These are phyloP conservation scores for Alternaria triticimaculans DNA, from an alignment of 2,329 filamentous ascomycete genomes.

Conservation along the genomic window DNA sequence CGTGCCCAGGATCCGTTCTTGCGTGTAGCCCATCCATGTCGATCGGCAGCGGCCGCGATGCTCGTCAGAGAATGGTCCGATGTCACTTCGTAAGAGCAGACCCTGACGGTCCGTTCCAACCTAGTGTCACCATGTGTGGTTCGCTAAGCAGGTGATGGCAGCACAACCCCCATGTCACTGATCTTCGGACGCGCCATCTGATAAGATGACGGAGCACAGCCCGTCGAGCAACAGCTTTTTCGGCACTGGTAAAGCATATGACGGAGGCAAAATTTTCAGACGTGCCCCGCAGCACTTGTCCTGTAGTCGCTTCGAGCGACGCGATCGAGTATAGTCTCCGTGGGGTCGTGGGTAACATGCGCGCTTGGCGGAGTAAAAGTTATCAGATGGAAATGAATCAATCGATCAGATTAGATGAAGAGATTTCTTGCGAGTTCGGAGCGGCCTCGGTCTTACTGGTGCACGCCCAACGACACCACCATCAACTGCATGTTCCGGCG, in stretches of 20 bases:
- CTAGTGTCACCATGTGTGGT: constrained; percentile 22
- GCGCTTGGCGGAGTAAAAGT: constrained; percentile 21
- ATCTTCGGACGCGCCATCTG: constrained; percentile 38
- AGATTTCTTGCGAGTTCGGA: constrained; percentile 27
- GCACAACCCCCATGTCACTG: constrained; percentile 10
- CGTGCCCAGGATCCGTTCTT: constrained; percentile 23
- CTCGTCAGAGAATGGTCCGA: constrained; percentile 42
- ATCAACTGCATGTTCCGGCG: constrained; percentile 28
- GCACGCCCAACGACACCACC: constrained; percentile 13
- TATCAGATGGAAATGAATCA: constrained; percentile 39
- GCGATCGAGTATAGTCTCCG: constrained; percentile 14
- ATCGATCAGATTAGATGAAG: constrained; percentile 19
- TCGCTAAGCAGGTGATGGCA: constrained; percentile 15
- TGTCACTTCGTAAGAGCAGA: constrained; percentile 22
- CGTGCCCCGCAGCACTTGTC: constrained; percentile 35
- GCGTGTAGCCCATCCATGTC: constrained; percentile 27
- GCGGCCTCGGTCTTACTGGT: constrained; percentile 20
- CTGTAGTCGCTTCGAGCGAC: constrained; percentile 10
- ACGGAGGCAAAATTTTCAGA: constrained; percentile 37
- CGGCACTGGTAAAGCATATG: constrained; percentile 36
- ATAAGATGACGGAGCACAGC: constrained; percentile 33
- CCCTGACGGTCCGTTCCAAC: constrained; percentile 29
- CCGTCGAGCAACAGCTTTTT: constrained; percentile 16
- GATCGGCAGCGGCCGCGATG: constrained; percentile 20
- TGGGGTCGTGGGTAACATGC: constrained; percentile 26